Conservation (phyloP, 768 basidiomycete genomes). For the Rhodotorula babjevae region DNA sequence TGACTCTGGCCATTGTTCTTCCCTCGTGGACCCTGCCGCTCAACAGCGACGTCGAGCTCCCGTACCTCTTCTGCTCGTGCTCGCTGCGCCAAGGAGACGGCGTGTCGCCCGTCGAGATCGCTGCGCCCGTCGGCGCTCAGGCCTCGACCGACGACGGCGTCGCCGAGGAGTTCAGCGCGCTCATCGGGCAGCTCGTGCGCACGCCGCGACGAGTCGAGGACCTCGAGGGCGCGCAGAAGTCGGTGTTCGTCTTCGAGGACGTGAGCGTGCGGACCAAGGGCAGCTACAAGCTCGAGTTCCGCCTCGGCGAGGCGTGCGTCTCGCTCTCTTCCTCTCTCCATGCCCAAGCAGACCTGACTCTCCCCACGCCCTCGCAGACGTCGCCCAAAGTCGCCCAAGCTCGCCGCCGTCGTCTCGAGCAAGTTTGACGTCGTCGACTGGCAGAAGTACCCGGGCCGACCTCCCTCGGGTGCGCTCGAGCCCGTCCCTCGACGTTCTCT, state of each 20-base stretch:
- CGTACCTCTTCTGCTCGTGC: constrained; percentile 79
- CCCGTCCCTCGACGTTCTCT: constrained; percentile 37
- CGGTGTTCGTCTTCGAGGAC: constrained; percentile 78
- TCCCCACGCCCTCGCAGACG: constrained; percentile 48
- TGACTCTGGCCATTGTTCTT: constrained; percentile 14
- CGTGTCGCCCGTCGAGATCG: constrained; percentile 59
- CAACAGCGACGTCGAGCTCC: constrained; percentile 71
- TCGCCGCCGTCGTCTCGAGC: constrained; percentile 68
- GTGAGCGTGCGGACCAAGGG: constrained; percentile 77
- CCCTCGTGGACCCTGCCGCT: constrained; percentile 8
- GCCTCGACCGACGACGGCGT: constrained; percentile 36
- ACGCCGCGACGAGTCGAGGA: constrained; percentile 75
- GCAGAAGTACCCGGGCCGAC: constrained; percentile 56
- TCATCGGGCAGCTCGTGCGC: constrained; percentile 82
- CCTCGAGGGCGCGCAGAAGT: constrained; percentile 63
- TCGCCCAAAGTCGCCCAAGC: constrained; percentile 59
- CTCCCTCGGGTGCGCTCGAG: constrained; percentile 64
- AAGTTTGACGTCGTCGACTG: constrained; percentile 74
- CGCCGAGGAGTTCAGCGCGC: constrained; percentile 53
- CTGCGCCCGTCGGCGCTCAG: neutral
- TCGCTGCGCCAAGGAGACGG: constrained; percentile 71
- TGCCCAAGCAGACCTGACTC: neutral
- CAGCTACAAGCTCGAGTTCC: constrained; percentile 63
- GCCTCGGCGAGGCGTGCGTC: constrained; percentile 65
- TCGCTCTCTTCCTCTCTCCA: neutral